phyloP scores from a whole-genome alignment of 2,329 filamentous ascomycete species.

The Furcasterigmium furcatum region DNA sequence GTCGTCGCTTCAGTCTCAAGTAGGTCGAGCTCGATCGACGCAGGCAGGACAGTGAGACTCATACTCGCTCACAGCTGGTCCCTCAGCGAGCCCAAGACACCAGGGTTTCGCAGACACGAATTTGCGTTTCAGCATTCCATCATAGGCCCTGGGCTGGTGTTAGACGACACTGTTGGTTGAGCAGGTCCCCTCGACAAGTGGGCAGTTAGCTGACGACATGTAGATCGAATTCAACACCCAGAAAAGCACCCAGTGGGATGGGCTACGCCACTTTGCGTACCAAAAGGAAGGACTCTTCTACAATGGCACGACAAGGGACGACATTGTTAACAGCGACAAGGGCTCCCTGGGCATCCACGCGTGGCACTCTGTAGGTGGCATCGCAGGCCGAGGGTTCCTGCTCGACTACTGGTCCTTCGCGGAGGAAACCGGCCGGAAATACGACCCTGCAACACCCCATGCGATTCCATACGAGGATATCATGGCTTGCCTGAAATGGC shows the following conservation, averaged over 20 bases:
- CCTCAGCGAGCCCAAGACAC: not conserved
- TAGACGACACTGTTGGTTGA: not conserved
- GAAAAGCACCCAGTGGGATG: slow-evolving; percentile 33
- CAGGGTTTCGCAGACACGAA: slow-evolving; percentile 1
- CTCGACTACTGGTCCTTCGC: slow-evolving; percentile 48
- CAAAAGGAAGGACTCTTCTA: slow-evolving; percentile 28
- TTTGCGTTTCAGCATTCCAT: not conserved
- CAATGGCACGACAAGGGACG: slow-evolving; percentile 32
- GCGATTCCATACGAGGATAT: not conserved
- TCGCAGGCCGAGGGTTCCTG: slow-evolving; percentile 45
- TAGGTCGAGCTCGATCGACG: too few species aligned
- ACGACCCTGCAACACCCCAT: not conserved
- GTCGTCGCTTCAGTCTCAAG: slow-evolving; percentile 2
- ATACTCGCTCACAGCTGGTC: not conserved
- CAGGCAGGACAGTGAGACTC: too few species aligned
- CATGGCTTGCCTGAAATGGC: not conserved
- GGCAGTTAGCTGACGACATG: not conserved
- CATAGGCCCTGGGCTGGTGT: not conserved
- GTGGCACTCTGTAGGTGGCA: slow-evolving; percentile 24
- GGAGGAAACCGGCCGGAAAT: slow-evolving; percentile 20
- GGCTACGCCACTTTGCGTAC: slow-evolving; percentile 29
- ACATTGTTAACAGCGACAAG: slow-evolving; percentile 27
- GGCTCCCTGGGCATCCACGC: slow-evolving; percentile 23
- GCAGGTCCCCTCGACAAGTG: not conserved
- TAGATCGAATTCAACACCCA: slow-evolving; percentile 27